These are phyloP conservation scores for Trypanosoma rangeli DNA, from an alignment of 208 protist genomes.

Conservation along the genomic window DNA sequence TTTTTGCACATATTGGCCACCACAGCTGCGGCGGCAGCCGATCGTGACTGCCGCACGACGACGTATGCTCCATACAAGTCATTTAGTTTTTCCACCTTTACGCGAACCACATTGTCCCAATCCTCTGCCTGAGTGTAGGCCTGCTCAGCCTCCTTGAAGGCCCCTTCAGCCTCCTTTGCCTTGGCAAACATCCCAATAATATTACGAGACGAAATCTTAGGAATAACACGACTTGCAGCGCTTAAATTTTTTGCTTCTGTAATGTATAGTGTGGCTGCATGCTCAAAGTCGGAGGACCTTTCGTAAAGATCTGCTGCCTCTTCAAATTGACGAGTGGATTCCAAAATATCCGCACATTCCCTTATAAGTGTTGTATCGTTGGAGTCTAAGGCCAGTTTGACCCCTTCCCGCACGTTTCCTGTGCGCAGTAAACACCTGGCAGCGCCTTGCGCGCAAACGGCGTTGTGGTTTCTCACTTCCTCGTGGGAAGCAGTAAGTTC, in stretches of 20 bases:
- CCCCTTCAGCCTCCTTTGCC: conserved; percentile 87
- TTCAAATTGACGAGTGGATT: conserved; percentile 89
- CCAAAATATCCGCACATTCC: conserved; percentile 95
- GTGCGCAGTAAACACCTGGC: conserved; percentile 90
- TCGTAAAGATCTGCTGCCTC: conserved; percentile 96
- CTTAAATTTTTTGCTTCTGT: conserved; percentile 91
- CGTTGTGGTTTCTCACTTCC: conserved; percentile 82
- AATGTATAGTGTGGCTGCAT: conserved; percentile 94
- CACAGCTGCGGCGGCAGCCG: conserved; percentile 88
- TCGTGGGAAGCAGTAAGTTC: conserved; percentile 66
- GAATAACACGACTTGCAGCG: conserved; percentile 82
- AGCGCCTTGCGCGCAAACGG: conserved; percentile 78
- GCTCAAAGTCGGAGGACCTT: conserved; percentile 88
- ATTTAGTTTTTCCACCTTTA: conserved; percentile 94
- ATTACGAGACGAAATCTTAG: conserved; percentile 92
- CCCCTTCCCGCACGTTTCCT: conserved; percentile 80
- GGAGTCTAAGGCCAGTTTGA: conserved; percentile 81
- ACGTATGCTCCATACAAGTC: conserved; percentile 94
- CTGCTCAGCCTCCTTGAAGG: conserved; percentile 90
- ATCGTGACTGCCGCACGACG: conserved; percentile 93
- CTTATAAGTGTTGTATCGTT: conserved; percentile 60
- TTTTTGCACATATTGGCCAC: conserved; percentile 92
- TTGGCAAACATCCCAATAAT: conserved; percentile 93
- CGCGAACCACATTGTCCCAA: conserved; percentile 94
- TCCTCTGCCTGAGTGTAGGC: conserved; percentile 95